phyloP scores from a whole-genome alignment of 192 early-diverging fungal genomes.

The Coemansia sp. region DNA sequence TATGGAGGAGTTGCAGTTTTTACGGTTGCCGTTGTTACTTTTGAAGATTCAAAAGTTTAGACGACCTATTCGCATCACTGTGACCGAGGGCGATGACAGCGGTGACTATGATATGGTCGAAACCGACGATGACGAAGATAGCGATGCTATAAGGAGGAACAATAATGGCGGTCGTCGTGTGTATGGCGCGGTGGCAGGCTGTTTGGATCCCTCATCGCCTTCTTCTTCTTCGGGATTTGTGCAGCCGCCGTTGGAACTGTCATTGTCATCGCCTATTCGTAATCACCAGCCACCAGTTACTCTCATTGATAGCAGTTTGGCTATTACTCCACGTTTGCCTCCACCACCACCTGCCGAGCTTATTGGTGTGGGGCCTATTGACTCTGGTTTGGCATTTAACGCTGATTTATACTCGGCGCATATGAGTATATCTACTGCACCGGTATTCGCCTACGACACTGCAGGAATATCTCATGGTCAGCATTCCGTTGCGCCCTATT shows the following conservation, averaged over 20 bases:
- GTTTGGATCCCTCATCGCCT: background rate
- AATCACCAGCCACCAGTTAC: background rate
- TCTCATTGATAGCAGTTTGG: background rate
- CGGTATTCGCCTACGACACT: background rate
- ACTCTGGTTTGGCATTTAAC: background rate
- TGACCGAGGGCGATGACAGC: constrained; percentile 19
- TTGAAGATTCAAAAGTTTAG: constrained; percentile 42
- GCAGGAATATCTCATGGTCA: background rate
- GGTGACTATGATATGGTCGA: constrained; percentile 26
- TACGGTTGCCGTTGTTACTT: constrained; percentile 29
- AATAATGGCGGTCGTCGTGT: background rate
- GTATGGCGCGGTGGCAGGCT: background rate
- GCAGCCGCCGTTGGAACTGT: background rate
- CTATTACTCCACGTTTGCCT: background rate
- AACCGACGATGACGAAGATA: constrained; percentile 23
- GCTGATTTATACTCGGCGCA: background rate
- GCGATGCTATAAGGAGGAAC: background rate
- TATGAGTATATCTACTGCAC: background rate
- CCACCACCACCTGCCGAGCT: background rate
- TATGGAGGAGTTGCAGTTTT: constrained; percentile 35
- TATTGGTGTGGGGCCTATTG: background rate
- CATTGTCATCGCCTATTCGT: background rate
- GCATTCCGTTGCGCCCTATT: background rate
- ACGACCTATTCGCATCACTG: constrained; percentile 25
- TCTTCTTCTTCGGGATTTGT: background rate